These are phyloP conservation scores for Clarkia xantiana DNA, from an alignment of 345 rosid genomes.

Conservation along the genomic window DNA sequence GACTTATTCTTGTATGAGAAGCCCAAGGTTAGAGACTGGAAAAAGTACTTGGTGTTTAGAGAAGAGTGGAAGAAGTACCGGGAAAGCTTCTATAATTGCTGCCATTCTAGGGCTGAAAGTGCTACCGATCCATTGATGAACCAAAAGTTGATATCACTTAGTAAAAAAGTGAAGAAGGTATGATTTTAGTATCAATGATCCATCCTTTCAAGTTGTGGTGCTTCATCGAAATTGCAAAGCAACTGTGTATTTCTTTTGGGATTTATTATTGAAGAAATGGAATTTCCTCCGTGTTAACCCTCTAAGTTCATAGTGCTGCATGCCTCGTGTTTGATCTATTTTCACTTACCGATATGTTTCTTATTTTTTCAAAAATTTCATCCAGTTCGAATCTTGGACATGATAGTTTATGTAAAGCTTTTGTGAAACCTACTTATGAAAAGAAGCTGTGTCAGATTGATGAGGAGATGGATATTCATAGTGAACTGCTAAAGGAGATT, in stretches of 20 bases:
- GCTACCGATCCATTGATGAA: constrained; percentile 45
- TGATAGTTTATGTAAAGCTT: background rate
- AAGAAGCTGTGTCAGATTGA: constrained; percentile 50
- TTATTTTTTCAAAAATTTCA: background rate
- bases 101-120: constrained; percentile 36
- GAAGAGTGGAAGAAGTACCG: constrained; percentile 81
- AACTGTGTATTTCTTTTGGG: background rate
- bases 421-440: background rate
- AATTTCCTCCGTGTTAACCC: too few relatives aligned
- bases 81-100: constrained; percentile 50
- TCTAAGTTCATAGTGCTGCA: too few relatives aligned
- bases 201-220: background rate
- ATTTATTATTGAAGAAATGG: too few relatives aligned
- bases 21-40: constrained; percentile 67
- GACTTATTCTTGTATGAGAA: constrained; percentile 72
- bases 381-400: background rate
- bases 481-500: constrained; percentile 62
- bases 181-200: background rate
- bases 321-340: too few relatives aligned
- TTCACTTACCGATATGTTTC: background rate
- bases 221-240: background rate
- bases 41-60: constrained; percentile 58
- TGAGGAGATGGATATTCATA: constrained; percentile 76
- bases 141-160: constrained; percentile 38
- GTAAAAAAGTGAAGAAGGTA: constrained; percentile 76